These are phyloP conservation scores for Malus fusca DNA, from an alignment of 306 rosid species.

Conservation along the genomic window DNA sequence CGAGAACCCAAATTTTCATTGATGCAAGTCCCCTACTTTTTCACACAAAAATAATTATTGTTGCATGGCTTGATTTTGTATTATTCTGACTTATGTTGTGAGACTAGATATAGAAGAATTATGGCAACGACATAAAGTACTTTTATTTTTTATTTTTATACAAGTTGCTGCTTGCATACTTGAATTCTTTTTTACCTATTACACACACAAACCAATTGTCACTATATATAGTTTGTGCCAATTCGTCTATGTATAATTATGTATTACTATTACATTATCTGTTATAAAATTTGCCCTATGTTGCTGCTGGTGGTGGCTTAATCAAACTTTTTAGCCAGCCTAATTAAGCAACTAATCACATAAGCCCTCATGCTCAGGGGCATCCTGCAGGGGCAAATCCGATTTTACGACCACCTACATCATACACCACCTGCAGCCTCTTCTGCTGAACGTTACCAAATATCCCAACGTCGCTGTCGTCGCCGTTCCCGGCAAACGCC, in stretches of 20 bases:
- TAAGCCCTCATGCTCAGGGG: not conserved
- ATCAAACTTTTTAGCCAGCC: not conserved
- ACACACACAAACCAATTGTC: not conserved
- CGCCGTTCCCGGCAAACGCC: conserved; percentile 5
- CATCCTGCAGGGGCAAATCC: conserved; percentile 13
- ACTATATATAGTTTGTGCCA: not conserved
- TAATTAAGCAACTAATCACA: not conserved
- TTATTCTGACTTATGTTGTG: too few relatives aligned
- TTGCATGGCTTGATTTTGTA: too few relatives aligned
- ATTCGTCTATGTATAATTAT: not conserved
- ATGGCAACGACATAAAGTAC: not conserved
- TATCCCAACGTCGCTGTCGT: not conserved
- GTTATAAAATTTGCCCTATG: not conserved
- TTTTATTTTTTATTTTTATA: not conserved
- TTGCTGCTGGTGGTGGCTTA: not conserved
- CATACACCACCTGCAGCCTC: conserved; percentile 17
- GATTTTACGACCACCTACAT: conserved; percentile 1
- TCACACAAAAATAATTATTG: too few relatives aligned
- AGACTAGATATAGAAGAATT: too few relatives aligned
- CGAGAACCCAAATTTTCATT: too few relatives aligned
- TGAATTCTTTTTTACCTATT: not conserved
- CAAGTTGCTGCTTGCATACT: not conserved
- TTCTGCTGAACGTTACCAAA: conserved; percentile 14
- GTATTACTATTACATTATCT: not conserved
- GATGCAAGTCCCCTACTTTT: too few relatives aligned